Base-by-base conservation (phyloP, 2,329 filamentous ascomycete genomes). In the Venturiaceae sp. region DNA sequence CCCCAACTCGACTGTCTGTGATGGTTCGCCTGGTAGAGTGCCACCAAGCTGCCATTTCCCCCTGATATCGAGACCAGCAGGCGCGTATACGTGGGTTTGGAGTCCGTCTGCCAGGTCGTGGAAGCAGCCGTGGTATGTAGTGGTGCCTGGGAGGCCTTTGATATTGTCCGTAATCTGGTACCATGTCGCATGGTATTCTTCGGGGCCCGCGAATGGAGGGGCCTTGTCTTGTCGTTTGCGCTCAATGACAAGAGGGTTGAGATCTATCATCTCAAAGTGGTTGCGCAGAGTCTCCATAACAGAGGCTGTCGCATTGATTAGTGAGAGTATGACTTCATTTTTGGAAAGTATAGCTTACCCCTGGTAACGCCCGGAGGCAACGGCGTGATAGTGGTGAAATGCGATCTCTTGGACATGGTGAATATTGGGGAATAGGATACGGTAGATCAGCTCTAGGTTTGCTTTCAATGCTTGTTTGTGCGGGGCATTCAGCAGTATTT, bases 61-160 rank as follows among this genome's bases (percentile, higher is more conserved):
- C 60, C 84, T 83, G 64, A 95, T 87, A 62, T 94, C 85, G 56
- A 95, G 80, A 11, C 89, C 89, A 67, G 90, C 81, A 0, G 91
- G 90, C 3, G 90, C 90, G 66, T 90, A 92, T 65, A 86, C 85
- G 69, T 95, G 90, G 14, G 90, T 95, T 73, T 91, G 85, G 30
- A 95, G 72, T 5, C 90, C 90, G 58, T 81, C 76, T 3, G 83
- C 76, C 21, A 90, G 76, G 66, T 95, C 83, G 71, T 90, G 82
- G 69, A 95, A 95, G 65, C 87, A 90, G 58, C 83, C 88, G 44
- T 86, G 88, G 75, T 95, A 95, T 32, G 80, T 83, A 60, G 95
- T 80, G 16, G 80, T 80, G 21, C 86, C 86, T 0, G 88, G 88
- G 0, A 92, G 75, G 67, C 90, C 91, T 56, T 82, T 78, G 65